Evolutionary conservation across 2,329 filamentous ascomycete species (phyloP).

Genomic region (Elsinoe batatas): DNA sequence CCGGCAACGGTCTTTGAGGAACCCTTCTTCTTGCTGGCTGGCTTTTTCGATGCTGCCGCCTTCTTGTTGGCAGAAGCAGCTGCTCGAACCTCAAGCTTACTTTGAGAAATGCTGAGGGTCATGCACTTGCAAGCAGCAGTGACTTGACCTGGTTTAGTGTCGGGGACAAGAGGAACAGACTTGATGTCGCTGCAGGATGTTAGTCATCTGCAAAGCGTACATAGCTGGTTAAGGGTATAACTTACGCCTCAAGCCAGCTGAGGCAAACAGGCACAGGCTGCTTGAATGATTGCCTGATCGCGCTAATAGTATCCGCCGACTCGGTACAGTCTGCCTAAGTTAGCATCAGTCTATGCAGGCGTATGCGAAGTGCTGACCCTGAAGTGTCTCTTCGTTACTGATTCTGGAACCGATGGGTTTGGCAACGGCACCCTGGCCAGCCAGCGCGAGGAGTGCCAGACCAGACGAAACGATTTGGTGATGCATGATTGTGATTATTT

Average conservation of each 20-base stretch:
- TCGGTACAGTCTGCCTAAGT: not conserved
- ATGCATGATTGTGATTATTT: not conserved
- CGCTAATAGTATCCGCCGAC: not conserved
- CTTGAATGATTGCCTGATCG: not conserved
- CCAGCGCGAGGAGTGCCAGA: slow-evolving; percentile 1
- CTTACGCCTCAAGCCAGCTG: slow-evolving; percentile 1
- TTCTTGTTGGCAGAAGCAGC: not conserved
- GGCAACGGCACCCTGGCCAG: slow-evolving; percentile 3
- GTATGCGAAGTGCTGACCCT: not conserved
- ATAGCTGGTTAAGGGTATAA: not conserved
- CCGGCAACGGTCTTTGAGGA: not conserved
- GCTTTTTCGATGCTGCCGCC: not conserved
- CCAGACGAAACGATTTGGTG: not conserved
- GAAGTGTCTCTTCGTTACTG: not conserved
- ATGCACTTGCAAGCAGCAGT: slow-evolving; percentile 7
- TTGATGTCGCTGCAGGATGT: not conserved
- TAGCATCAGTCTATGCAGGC: not conserved
- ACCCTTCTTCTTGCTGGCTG: not conserved
- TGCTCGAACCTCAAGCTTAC: not conserved
- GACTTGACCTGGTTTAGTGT: not conserved
- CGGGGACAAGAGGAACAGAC: not conserved
- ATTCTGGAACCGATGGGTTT: not conserved
- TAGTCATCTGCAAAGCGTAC: not conserved
- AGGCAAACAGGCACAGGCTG: slow-evolving; percentile 4
- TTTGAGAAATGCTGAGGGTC: not conserved